A percentile compares a stretch with the other conserved stretches of the same genome.
phyloP scores from a whole-genome alignment of 2,329 filamentous ascomycete species.

The Fusarium sublunatum region DNA sequence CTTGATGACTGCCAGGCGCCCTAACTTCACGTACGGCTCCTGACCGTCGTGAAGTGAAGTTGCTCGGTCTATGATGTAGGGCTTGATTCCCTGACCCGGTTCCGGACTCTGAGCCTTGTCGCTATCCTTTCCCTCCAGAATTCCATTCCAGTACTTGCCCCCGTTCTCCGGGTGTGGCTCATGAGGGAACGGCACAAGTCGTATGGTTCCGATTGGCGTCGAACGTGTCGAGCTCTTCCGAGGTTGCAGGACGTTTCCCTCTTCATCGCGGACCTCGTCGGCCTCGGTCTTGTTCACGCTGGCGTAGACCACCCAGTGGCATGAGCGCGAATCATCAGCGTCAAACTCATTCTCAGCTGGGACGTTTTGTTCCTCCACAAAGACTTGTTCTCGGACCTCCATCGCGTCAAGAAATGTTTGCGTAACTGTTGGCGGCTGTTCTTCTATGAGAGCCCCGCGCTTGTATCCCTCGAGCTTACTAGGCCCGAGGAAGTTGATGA shows the following conservation, averaged over 20 bases:
- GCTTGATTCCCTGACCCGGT: conserved; percentile 14
- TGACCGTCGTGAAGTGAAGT: conserved; percentile 67
- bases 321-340: conserved; percentile 79
- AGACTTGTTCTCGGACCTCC: conserved; percentile 70
- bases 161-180: conserved; percentile 68
- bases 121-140: conserved; percentile 48
- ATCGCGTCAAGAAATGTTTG: conserved; percentile 71
- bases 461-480: conserved; percentile 62
- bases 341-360: conserved; percentile 80
- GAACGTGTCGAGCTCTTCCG: conserved; percentile 57
- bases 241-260: conserved; percentile 55
- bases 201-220: conserved; percentile 76
- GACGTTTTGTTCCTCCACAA: conserved; percentile 68
- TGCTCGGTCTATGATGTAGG: conserved; percentile 53
- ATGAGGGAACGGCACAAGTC: conserved; percentile 85
- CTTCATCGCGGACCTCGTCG: conserved; percentile 57
- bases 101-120: conserved; percentile 4
- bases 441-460: conserved; percentile 51
- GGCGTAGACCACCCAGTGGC: conserved; percentile 90
- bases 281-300: conserved; percentile 63
- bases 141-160: conserved; percentile 60
- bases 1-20: conserved; percentile 76
- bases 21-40: conserved; percentile 86
- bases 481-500: conserved; percentile 61
- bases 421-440: conserved; percentile 62